These are phyloP conservation scores for Rhododendron williamsianum DNA, from an alignment of 148 eudicot genomes.

Conservation along the genomic window DNA sequence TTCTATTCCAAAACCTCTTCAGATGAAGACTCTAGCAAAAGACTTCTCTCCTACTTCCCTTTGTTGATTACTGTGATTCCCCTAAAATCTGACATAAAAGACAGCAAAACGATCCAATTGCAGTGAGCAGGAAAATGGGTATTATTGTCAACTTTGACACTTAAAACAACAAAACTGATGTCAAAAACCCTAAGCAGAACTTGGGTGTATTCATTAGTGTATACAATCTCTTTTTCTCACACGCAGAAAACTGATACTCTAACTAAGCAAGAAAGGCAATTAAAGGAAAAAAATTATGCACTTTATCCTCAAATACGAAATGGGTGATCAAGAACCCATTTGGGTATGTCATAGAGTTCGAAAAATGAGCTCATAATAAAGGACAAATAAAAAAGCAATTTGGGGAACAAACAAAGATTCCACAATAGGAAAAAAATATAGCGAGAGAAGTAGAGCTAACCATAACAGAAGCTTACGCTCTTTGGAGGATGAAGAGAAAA, in stretches of 20 bases:
- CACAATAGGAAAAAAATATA: not conserved
- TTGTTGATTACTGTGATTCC: not conserved
- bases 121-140: not conserved
- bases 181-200: not conserved
- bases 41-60: not conserved
- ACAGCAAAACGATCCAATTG: not conserved
- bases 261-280: not conserved
- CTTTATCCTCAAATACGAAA: not conserved
- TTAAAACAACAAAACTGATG: not conserved
- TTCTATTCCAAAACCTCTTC: not conserved
- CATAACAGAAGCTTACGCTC: constrained; percentile 34
- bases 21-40: not conserved
- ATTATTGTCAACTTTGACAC: not conserved
- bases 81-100: not conserved
- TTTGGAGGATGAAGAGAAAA: constrained; percentile 64
- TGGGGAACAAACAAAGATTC: not conserved
- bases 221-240: not conserved
- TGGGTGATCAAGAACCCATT: constrained; percentile 6
- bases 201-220: not conserved
- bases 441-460: not conserved
- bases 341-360: not conserved
- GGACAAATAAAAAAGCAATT: not conserved
- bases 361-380: not conserved
- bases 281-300: not conserved
- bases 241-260: not conserved